A percentile compares a stretch with the other conserved stretches of the same genome.
Conservation (phyloP, 768 basidiomycete genomes). For the Psilocybe subaeruginosa region DNA sequence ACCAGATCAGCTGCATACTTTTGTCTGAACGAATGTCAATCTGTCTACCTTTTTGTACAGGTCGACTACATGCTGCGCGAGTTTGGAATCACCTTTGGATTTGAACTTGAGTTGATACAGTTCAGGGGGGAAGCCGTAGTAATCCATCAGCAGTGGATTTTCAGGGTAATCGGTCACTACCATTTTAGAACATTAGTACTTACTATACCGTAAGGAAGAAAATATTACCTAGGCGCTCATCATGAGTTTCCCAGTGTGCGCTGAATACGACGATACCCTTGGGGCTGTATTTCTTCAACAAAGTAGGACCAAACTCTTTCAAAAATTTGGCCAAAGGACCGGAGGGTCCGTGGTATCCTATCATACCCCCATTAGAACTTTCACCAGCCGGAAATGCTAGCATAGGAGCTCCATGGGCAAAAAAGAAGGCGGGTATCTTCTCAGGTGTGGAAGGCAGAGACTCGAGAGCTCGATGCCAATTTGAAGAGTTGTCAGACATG, state of each 20-base stretch:
- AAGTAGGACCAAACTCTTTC: slow-evolving; percentile 61
- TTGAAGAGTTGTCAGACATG: slow-evolving; percentile 15
- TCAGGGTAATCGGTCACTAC: slow-evolving; percentile 79
- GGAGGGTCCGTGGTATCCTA: slow-evolving; percentile 43
- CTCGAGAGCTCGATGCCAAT: slow-evolving; percentile 42
- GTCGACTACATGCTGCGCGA: slow-evolving; percentile 64
- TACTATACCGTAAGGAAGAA: not conserved
- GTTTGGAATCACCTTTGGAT: slow-evolving; percentile 60
- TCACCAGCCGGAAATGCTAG: slow-evolving; percentile 40
- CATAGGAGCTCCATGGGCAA: slow-evolving; percentile 69
- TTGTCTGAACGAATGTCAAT: not conserved
- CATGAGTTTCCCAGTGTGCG: slow-evolving; percentile 78
- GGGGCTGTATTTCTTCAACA: slow-evolving; percentile 73
- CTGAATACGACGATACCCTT: slow-evolving; percentile 83
- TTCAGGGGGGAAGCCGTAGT: slow-evolving; percentile 65
- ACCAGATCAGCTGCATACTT: not conserved
- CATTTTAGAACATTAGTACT: not conserved
- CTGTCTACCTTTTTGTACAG: slow-evolving; percentile 54
- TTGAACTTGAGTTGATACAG: slow-evolving; percentile 69
- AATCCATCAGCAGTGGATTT: slow-evolving; percentile 77
- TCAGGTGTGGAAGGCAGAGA: slow-evolving; percentile 56
- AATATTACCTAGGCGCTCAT: slow-evolving; percentile 54
- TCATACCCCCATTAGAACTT: slow-evolving; percentile 21
- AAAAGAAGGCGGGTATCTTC: slow-evolving; percentile 79
- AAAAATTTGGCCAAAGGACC: slow-evolving; percentile 64